Evolutionary conservation across 2,329 filamentous ascomycete species (phyloP).

Genomic region (Orbilia oligospora): DNA sequence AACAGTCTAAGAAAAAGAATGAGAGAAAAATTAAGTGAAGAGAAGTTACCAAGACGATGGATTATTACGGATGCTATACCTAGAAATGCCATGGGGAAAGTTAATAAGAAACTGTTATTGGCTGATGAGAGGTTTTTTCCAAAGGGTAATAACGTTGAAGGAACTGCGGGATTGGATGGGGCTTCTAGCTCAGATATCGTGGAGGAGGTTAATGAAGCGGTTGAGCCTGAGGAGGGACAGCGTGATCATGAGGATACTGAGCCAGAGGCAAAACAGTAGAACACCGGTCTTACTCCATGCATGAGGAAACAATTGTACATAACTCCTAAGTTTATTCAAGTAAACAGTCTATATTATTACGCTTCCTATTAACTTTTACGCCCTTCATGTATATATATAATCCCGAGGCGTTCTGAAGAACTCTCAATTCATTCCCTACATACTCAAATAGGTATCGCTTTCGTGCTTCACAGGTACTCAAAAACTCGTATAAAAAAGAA

Average conservation of each 20-base stretch:
- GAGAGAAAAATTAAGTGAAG: conserved; percentile 79
- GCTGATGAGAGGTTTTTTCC: conserved; percentile 9
- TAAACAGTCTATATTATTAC: not conserved
- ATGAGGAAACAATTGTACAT: not conserved
- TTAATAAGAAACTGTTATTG: conserved; percentile 48
- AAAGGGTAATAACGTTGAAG: not conserved
- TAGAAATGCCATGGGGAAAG: conserved; percentile 96
- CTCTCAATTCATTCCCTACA: not conserved
- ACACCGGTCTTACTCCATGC: not conserved
- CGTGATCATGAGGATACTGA: not conserved
- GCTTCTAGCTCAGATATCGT: not conserved
- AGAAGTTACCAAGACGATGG: conserved; percentile 95
- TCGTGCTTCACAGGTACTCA: not conserved
- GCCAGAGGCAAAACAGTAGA: not conserved
- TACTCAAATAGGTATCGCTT: not conserved
- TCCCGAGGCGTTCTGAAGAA: not conserved
- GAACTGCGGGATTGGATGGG: not conserved
- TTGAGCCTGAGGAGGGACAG: not conserved
- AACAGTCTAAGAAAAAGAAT: conserved; percentile 65
- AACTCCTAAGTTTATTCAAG: not conserved
- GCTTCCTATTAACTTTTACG: not conserved
- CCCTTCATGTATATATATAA: not conserved
- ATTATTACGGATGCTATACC: conserved; percentile 84
- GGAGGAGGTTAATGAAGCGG: not conserved
- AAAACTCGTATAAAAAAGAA: not conserved